A percentile compares a stretch with the other conserved stretches of the same genome.
Evolutionary conservation across 495 filamentous ascomycete species (phyloP).

Genomic region (Xylaria bambusicola): DNA sequence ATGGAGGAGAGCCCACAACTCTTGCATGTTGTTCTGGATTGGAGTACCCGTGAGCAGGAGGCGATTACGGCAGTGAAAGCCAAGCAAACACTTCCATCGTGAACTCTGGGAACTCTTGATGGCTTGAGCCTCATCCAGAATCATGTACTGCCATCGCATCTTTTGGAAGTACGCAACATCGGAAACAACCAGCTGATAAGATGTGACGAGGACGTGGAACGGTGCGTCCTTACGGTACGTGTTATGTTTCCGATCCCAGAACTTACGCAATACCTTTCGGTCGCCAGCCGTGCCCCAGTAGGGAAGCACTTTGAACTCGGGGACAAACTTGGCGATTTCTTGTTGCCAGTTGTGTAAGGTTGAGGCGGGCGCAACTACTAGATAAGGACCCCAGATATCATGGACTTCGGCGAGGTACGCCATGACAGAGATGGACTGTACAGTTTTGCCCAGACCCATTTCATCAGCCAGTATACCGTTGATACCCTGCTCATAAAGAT

Average conservation of each 20-base stretch:
- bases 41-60: slow-evolving; percentile 94
- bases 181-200: slow-evolving; percentile 94
- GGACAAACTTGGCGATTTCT: slow-evolving; percentile 93
- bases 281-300: slow-evolving; percentile 97
- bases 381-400: slow-evolving; percentile 97
- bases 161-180: slow-evolving; percentile 98
- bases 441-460: slow-evolving; percentile 99
- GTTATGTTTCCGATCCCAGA: slow-evolving; percentile 97
- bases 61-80: slow-evolving; percentile 94
- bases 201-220: slow-evolving; percentile 95
- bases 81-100: slow-evolving; percentile 91
- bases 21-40: slow-evolving; percentile 99
- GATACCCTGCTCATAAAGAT: slow-evolving; percentile 98
- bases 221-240: slow-evolving; percentile 89
- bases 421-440: slow-evolving; percentile 99
- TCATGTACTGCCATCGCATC: slow-evolving; percentile 99
- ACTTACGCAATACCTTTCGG: slow-evolving; percentile 93
- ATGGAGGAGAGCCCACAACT: slow-evolving; percentile 95
- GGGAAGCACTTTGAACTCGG: slow-evolving; percentile 87
- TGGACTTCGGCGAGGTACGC: slow-evolving; percentile 95
- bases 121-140: slow-evolving; percentile 95
- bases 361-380: slow-evolving; percentile 94
- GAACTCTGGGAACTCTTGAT: slow-evolving; percentile 98
- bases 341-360: slow-evolving; percentile 99
- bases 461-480: slow-evolving; percentile 98